Evolutionary conservation across 331 rosid species (phyloP).

Genomic region (Spiraea crenata): DNA sequence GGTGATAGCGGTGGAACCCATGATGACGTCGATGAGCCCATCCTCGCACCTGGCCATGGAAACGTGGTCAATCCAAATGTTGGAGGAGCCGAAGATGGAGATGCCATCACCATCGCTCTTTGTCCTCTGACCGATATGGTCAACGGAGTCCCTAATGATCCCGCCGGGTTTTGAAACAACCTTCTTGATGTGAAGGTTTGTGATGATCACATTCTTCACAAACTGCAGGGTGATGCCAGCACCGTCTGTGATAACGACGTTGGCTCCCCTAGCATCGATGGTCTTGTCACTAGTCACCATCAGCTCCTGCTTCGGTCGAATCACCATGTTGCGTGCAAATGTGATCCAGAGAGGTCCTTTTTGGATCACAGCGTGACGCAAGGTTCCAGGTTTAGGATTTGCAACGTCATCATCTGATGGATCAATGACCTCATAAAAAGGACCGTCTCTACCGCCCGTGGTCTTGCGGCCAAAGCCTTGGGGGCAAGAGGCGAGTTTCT

Average conservation of each 20-base stretch:
- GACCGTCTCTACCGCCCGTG: conserved; percentile 59
- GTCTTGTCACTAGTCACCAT: conserved; percentile 62
- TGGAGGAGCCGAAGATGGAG: conserved; percentile 75
- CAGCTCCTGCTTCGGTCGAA: conserved; percentile 56
- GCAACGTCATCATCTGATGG: conserved; percentile 48
- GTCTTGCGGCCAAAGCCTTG: conserved; percentile 68
- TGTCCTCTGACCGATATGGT: conserved; percentile 56
- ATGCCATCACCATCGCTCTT: conserved; percentile 76
- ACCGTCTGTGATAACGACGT: conserved; percentile 48
- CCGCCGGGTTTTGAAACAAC: conserved; percentile 50
- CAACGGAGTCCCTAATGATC: conserved; percentile 35
- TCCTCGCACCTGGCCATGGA: conserved; percentile 60
- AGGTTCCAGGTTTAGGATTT: conserved; percentile 58
- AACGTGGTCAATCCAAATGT: conserved; percentile 79
- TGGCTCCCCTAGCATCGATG: conserved; percentile 68
- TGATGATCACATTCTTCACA: conserved; percentile 64
- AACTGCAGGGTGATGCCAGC: conserved; percentile 69
- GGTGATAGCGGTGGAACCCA: conserved; percentile 81
- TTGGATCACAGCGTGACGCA: conserved; percentile 64
- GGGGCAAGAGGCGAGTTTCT: conserved; percentile 52
- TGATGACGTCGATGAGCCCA: conserved; percentile 66
- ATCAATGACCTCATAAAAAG: conserved; percentile 49
- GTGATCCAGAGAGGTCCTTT: conserved; percentile 64
- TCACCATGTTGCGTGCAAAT: conserved; percentile 53
- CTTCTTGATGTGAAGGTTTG: conserved; percentile 46